A percentile compares a stretch with the other conserved stretches of the same genome.
Evolutionary conservation across 306 rosid genomes (phyloP).

Genomic region (Ammopiptanthus mongolicus): DNA sequence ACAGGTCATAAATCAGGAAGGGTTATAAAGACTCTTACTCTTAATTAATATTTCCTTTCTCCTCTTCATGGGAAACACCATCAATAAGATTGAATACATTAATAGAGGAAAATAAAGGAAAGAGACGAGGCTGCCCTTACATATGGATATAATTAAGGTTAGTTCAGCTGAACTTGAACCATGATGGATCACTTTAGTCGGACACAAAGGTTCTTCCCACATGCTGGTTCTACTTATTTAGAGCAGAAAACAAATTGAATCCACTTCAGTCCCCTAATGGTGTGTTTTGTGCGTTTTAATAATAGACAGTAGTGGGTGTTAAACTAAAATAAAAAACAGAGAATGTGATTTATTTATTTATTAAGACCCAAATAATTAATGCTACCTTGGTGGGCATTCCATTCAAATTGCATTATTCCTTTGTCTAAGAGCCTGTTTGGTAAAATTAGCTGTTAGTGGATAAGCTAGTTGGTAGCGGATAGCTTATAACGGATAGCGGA

Average conservation of each 20-base stretch:
- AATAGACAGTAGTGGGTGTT: conserved; percentile 15
- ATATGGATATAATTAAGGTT: background rate
- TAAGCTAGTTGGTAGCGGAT: no score
- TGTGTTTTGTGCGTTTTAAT: background rate
- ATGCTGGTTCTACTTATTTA: conserved; percentile 27
- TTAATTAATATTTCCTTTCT: background rate
- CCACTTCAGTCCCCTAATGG: conserved; percentile 12
- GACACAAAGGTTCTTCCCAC: conserved; percentile 32
- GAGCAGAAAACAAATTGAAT: conserved; percentile 25
- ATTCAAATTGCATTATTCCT: conserved; percentile 20
- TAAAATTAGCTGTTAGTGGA: no score
- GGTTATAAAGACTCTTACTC: background rate
- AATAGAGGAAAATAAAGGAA: background rate
- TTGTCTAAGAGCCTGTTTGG: no score
- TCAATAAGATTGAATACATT: background rate
- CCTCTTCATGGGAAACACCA: conserved; percentile 18
- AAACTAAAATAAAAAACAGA: background rate
- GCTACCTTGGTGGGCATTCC: conserved; percentile 20
- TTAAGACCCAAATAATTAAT: conserved; percentile 12
- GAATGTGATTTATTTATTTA: conserved; percentile 10
- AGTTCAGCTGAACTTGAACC: conserved; percentile 19
- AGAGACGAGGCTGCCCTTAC: background rate
- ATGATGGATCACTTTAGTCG: background rate
- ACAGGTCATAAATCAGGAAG: no score
- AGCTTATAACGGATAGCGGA: no score